Percentiles rank a stretch among this genome's conserved stretches.
Evolutionary conservation across 2,329 filamentous ascomycete genomes (phyloP).

Genomic region (Simplicillium aogashimaense): DNA sequence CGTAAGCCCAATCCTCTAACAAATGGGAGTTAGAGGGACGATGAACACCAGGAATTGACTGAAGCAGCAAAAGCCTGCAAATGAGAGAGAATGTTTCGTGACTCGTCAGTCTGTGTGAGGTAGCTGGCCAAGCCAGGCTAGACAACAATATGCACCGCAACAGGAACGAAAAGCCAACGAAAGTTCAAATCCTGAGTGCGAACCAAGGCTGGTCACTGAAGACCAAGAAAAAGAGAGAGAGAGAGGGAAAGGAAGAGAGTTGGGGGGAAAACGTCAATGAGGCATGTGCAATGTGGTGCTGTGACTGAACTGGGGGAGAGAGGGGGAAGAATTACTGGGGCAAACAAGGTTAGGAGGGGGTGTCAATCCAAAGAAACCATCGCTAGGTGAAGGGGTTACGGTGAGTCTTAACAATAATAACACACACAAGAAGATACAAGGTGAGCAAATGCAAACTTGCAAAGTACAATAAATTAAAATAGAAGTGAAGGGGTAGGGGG

Average conservation of each 20-base stretch:
- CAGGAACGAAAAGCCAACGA: background rate
- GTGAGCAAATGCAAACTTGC: conserved; percentile 1
- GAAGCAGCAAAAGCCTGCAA: too few relatives aligned
- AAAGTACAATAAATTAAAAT: conserved; percentile 12
- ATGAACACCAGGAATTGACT: too few relatives aligned
- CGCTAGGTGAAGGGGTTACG: background rate
- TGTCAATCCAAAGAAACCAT: conserved; percentile 1
- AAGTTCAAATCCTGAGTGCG: background rate
- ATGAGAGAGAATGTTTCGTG: too few relatives aligned
- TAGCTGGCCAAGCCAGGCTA: too few relatives aligned
- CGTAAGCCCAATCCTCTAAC: too few relatives aligned
- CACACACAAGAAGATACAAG: conserved; percentile 1
- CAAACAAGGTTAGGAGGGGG: conserved; percentile 1
- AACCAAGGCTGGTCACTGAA: background rate
- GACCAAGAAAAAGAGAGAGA: background rate
- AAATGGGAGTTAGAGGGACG: too few relatives aligned
- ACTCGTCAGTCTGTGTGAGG: too few relatives aligned
- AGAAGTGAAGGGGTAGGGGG: conserved; percentile 8
- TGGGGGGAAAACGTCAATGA: background rate
- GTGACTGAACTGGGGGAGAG: background rate
- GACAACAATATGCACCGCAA: too few relatives aligned
- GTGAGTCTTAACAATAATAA: background rate
- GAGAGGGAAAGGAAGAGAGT: background rate
- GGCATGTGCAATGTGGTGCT: background rate
- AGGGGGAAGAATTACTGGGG: background rate